Conservation (phyloP, 1,284 basidiomycete species). For the Cutaneotrichosporon spelunceum region DNA sequence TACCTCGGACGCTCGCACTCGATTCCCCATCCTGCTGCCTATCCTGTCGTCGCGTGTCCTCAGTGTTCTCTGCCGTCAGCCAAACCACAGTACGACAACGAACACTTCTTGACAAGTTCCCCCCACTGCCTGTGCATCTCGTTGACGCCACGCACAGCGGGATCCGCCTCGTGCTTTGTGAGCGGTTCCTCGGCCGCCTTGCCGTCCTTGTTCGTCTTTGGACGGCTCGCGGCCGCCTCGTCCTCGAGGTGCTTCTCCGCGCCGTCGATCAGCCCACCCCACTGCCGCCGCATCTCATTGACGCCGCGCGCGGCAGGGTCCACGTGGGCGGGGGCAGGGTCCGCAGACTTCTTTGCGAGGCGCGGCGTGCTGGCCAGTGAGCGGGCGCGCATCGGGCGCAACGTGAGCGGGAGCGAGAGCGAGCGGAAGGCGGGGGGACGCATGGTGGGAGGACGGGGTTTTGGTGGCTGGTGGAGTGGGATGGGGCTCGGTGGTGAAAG, state of each 20-base stretch:
- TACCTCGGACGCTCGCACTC: too few species aligned
- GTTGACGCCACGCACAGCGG: background rate
- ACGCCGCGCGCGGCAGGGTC: slow-evolving; percentile 5
- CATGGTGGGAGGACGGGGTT: background rate
- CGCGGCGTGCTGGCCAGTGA: background rate
- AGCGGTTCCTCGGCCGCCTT: background rate
- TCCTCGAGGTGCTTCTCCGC: background rate
- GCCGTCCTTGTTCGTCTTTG: background rate
- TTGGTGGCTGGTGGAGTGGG: too few species aligned
- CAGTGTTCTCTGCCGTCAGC: background rate
- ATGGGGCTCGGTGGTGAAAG: too few species aligned
- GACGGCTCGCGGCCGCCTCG: background rate
- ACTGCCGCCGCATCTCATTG: slow-evolving; percentile 9
- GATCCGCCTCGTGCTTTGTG: background rate
- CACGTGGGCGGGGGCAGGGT: background rate
- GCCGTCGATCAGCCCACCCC: slow-evolving; percentile 3
- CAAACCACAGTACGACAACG: background rate
- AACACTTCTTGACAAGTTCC: background rate
- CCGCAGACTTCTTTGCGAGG: background rate
- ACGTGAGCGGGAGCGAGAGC: background rate
- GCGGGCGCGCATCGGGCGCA: background rate
- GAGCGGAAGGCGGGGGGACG: background rate
- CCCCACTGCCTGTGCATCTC: slow-evolving; percentile 6
- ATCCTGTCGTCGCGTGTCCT: too few species aligned
- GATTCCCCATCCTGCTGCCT: too few species aligned